Evolutionary conservation across 306 rosid species (phyloP).

Genomic region (Cercis canadensis): DNA sequence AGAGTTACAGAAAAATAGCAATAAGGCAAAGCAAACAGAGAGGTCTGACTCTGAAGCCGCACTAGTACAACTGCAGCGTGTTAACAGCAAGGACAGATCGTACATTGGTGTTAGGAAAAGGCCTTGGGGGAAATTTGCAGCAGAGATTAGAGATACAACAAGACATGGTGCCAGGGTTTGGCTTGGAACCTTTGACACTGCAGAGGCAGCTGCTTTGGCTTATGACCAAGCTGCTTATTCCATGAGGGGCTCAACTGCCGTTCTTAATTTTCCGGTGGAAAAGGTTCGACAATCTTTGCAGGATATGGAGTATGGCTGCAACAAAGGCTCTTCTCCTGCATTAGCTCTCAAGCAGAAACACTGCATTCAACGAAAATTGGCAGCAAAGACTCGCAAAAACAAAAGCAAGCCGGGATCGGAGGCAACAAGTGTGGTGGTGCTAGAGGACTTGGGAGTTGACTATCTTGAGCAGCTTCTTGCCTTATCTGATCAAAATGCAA

Average conservation of each 20-base stretch:
- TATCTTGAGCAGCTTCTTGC: conserved; percentile 65
- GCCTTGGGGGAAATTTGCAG: conserved; percentile 87
- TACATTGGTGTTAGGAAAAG: conserved; percentile 68
- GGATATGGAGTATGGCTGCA: conserved; percentile 25
- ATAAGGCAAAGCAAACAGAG: neutral
- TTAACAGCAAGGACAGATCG: neutral
- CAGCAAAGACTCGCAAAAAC: conserved; percentile 9
- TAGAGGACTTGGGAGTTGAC: conserved; percentile 68
- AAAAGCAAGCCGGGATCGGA: too few relatives aligned
- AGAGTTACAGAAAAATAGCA: too few relatives aligned
- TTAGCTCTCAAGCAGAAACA: conserved; percentile 54
- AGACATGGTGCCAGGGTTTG: conserved; percentile 72
- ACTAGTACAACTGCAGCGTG: neutral
- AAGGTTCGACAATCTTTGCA: conserved; percentile 33
- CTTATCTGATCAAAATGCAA: conserved; percentile 26
- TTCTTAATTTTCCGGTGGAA: conserved; percentile 59
- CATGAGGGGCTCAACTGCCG: conserved; percentile 63
- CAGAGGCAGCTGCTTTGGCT: conserved; percentile 80
- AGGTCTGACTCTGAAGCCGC: conserved; percentile 23
- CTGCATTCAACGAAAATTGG: conserved; percentile 26
- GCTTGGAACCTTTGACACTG: conserved; percentile 83
- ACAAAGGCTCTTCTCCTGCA: conserved; percentile 54
- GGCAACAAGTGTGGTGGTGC: conserved; percentile 36
- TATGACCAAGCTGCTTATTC: conserved; percentile 86
- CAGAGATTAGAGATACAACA: conserved; percentile 81